Evolutionary conservation across 148 eudicot species (phyloP).

Genomic region (Rhododendron griersonianum): DNA sequence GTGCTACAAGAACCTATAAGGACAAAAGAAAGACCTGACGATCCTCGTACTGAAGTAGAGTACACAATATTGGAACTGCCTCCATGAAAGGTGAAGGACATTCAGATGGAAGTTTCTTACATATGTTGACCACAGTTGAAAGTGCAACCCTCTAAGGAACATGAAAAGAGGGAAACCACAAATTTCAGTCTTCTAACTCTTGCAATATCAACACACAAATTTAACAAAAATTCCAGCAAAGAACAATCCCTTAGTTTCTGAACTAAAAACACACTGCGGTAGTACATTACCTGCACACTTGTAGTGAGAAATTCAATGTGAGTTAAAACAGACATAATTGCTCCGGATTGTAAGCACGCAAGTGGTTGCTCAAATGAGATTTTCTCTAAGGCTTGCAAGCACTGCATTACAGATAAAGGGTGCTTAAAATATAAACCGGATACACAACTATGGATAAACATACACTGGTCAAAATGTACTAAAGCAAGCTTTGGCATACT

Average conservation of each 20-base stretch:
- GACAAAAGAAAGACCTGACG: constrained; percentile 51
- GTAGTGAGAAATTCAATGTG: constrained; percentile 91
- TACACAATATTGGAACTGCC: constrained; percentile 81
- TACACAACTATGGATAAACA: not conserved
- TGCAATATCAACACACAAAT: not conserved
- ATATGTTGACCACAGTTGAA: constrained; percentile 77
- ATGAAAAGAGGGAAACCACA: constrained; percentile 3
- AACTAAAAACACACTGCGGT: not conserved
- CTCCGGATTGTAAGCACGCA: constrained; percentile 78
- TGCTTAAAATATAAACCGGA: not conserved
- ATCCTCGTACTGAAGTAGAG: constrained; percentile 86
- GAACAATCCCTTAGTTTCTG: not conserved
- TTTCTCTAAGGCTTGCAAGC: constrained; percentile 96
- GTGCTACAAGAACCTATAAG: not conserved
- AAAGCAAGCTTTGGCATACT: constrained; percentile 35
- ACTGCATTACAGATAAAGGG: constrained; percentile 47
- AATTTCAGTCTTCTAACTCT: constrained; percentile 7
- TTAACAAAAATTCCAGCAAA: not conserved
- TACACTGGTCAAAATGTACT: not conserved
- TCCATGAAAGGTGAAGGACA: constrained; percentile 63
- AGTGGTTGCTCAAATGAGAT: constrained; percentile 81
- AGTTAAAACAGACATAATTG: constrained; percentile 74
- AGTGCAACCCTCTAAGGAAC: constrained; percentile 75
- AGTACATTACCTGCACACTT: constrained; percentile 60
- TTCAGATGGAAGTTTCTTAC: constrained; percentile 80